Percentiles rank a stretch among this genome's conserved stretches.
These are phyloP conservation scores for Cladophialophora psammophila DNA, from an alignment of 2,329 filamentous ascomycete genomes.

Conservation along the genomic window DNA sequence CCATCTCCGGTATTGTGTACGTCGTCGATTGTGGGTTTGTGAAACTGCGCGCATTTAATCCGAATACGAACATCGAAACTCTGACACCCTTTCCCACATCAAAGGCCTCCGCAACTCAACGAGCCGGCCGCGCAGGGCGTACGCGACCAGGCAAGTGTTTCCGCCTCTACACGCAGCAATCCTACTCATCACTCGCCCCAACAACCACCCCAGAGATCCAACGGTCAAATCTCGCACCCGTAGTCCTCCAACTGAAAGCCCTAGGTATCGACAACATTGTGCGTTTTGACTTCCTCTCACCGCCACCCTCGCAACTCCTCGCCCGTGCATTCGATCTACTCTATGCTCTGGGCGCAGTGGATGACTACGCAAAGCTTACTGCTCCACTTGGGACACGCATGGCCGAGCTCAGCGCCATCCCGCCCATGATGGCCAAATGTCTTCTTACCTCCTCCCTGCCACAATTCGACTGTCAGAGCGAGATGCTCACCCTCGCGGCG, in stretches of 20 bases:
- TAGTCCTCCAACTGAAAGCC: slow-evolving; percentile 90
- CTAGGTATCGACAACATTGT: slow-evolving; percentile 94
- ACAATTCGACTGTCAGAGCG: slow-evolving; percentile 78
- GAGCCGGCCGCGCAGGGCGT: slow-evolving; percentile 87
- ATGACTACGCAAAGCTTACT: slow-evolving; percentile 89
- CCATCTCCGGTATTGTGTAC: slow-evolving; percentile 88
- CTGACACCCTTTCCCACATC: slow-evolving; percentile 83
- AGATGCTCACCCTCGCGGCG: slow-evolving; percentile 89
- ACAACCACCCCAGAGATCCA: slow-evolving; percentile 89
- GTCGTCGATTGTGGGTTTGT: slow-evolving; percentile 92
- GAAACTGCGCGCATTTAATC: slow-evolving; percentile 86
- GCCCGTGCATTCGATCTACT: slow-evolving; percentile 86
- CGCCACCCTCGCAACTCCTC: slow-evolving; percentile 84
- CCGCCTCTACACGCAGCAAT: slow-evolving; percentile 82
- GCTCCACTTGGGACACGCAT: slow-evolving; percentile 86
- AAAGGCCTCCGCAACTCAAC: slow-evolving; percentile 89
- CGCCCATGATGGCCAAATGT: slow-evolving; percentile 94
- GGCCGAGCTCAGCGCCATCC: slow-evolving; percentile 84
- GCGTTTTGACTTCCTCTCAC: slow-evolving; percentile 85
- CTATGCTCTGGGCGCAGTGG: slow-evolving; percentile 83
- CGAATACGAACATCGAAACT: slow-evolving; percentile 83
- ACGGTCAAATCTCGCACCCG: slow-evolving; percentile 85
- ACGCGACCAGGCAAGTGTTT: slow-evolving; percentile 94
- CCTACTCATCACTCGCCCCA: slow-evolving; percentile 70
- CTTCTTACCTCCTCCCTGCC: slow-evolving; percentile 71